Conservation (phyloP, 192 early-diverging fungal genomes). For the Podila verticillata region DNA sequence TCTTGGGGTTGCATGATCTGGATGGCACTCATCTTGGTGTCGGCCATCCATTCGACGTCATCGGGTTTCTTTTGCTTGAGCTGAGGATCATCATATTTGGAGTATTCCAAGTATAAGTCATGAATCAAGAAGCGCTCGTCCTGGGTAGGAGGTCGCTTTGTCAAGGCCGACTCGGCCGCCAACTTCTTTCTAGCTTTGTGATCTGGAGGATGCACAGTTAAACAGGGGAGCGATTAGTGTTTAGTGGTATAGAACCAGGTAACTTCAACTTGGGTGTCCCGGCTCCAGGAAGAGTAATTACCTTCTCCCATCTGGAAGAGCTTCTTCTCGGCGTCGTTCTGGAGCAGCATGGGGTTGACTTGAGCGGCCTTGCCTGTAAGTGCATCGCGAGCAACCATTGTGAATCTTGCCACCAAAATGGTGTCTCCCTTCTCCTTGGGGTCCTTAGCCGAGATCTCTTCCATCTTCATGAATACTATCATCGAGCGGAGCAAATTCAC, state of each 20-base stretch:
- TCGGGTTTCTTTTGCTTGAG: slow-evolving; percentile 49
- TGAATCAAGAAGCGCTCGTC: slow-evolving; percentile 86
- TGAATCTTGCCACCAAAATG: slow-evolving; percentile 84
- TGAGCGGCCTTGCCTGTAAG: slow-evolving; percentile 72
- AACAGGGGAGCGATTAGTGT: too few relatives aligned
- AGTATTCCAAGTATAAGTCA: slow-evolving; percentile 77
- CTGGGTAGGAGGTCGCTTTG: slow-evolving; percentile 75
- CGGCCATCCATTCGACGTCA: slow-evolving; percentile 76
- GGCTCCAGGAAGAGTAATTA: slow-evolving; percentile 4
- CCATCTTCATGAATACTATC: slow-evolving; percentile 73
- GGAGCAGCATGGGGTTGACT: slow-evolving; percentile 78
- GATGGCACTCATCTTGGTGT: slow-evolving; percentile 77
- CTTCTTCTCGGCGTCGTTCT: slow-evolving; percentile 77
- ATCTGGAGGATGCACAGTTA: too few relatives aligned
- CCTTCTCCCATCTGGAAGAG: slow-evolving; percentile 76
- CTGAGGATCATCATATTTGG: slow-evolving; percentile 61
- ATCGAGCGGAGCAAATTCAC: neutral
- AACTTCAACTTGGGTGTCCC: too few relatives aligned
- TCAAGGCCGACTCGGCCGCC: slow-evolving; percentile 59
- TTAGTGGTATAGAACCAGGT: too few relatives aligned
- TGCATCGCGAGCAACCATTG: slow-evolving; percentile 87
- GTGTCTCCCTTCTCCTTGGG: slow-evolving; percentile 46
- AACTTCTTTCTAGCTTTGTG: slow-evolving; percentile 63
- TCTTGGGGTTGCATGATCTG: slow-evolving; percentile 78
- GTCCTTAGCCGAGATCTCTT: slow-evolving; percentile 54